phyloP scores from a whole-genome alignment of 805 yeast species.

The Yamadazyma sp. region DNA sequence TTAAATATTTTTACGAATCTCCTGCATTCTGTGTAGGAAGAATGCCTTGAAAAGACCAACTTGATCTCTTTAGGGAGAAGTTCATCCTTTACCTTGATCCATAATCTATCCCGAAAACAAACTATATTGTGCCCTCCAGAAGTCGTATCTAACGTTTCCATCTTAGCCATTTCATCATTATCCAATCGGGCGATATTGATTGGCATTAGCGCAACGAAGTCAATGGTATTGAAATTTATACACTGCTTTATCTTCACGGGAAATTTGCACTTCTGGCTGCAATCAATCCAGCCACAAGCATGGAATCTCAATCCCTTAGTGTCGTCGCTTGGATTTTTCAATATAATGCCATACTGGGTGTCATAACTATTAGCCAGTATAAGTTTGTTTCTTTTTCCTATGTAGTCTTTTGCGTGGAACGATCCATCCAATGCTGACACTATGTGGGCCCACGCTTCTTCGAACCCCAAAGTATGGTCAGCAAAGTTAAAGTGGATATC shows the following conservation, averaged over 20 bases:
- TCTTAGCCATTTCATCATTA: slow-evolving; percentile 1
- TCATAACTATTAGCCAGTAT: not conserved
- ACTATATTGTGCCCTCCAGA: slow-evolving; percentile 22
- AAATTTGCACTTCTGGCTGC: slow-evolving; percentile 11
- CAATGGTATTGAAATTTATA: slow-evolving; percentile 37
- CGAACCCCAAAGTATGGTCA: slow-evolving; percentile 50
- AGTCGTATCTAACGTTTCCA: slow-evolving; percentile 19
- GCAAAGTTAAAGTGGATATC: slow-evolving; percentile 41
- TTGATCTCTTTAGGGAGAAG: slow-evolving; percentile 37
- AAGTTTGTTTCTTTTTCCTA: not conserved
- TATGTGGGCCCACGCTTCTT: slow-evolving; percentile 49
- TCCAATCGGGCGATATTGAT: slow-evolving; percentile 9
- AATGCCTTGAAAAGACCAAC: slow-evolving; percentile 47
- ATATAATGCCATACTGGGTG: not conserved
- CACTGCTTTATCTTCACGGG: slow-evolving; percentile 29
- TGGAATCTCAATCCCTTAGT: not conserved
- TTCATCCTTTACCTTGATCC: slow-evolving; percentile 27
- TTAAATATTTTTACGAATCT: slow-evolving; percentile 33
- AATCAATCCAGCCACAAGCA: slow-evolving; percentile 4
- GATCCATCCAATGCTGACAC: slow-evolving; percentile 10
- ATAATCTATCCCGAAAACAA: slow-evolving; percentile 23
- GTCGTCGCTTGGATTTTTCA: not conserved
- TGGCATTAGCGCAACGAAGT: slow-evolving; percentile 31
- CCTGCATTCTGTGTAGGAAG: slow-evolving; percentile 43
- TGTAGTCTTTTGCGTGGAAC: not conserved